phyloP scores from a whole-genome alignment of 2,329 filamentous ascomycete species.

The Podosphaera xanthii region DNA sequence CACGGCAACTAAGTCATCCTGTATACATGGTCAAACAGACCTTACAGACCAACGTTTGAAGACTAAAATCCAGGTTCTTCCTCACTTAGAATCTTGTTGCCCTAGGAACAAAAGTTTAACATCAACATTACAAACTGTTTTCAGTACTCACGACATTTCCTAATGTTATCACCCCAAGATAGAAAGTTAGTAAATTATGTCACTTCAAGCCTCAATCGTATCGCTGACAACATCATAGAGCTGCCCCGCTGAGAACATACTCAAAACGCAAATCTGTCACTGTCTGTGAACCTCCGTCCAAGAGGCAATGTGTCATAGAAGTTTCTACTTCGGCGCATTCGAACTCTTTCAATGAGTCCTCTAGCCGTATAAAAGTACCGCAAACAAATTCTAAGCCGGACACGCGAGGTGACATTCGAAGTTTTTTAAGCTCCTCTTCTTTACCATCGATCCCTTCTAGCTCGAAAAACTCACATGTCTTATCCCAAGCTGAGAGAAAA shows the following conservation, averaged over 20 bases:
- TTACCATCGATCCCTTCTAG: not conserved
- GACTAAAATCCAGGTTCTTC: too few relatives aligned
- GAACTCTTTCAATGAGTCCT: not conserved
- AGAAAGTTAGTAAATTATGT: too few relatives aligned
- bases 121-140: too few relatives aligned
- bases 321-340: not conserved
- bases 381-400: not conserved
- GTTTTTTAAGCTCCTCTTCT: constrained; percentile 5
- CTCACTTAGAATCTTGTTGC: too few relatives aligned
- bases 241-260: constrained; percentile 6
- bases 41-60: too few relatives aligned
- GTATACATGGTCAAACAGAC: too few relatives aligned
- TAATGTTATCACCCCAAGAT: too few relatives aligned
- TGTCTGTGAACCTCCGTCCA: constrained; percentile 4
- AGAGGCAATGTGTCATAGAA: constrained; percentile 7
- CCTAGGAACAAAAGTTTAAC: too few relatives aligned
- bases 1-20: too few relatives aligned
- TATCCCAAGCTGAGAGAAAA: not conserved
- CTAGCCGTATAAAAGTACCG: not conserved
- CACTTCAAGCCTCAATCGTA: too few relatives aligned
- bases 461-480: not conserved
- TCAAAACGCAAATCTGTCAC: constrained; percentile 9
- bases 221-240: too few relatives aligned
- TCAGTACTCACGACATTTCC: too few relatives aligned
- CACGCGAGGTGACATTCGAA: not conserved